Conservation (phyloP, 768 basidiomycete species). For the Suillus sp. region DNA sequence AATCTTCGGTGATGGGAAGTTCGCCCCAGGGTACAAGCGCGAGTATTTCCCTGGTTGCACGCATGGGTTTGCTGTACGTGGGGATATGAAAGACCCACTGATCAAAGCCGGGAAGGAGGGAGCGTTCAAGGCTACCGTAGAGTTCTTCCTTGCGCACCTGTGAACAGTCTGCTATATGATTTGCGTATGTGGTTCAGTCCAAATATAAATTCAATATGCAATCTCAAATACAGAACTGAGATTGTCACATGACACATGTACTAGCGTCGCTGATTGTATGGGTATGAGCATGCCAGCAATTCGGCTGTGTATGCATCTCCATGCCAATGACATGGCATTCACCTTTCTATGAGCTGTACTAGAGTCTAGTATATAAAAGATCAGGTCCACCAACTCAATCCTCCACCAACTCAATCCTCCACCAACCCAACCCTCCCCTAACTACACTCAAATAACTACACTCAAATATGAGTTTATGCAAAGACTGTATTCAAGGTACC, state of each 20-base stretch:
- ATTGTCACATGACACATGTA: not conserved
- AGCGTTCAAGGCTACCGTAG: conserved; percentile 57
- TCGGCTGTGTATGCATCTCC: not conserved
- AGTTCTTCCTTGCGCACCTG: conserved; percentile 48
- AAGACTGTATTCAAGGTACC: conserved; percentile 57
- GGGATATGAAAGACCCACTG: conserved; percentile 47
- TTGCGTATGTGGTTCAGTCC: not conserved
- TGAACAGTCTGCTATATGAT: conserved; percentile 12
- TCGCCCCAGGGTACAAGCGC: conserved; percentile 51
- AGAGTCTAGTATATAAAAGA: not conserved
- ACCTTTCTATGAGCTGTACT: not conserved
- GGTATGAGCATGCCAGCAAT: not conserved
- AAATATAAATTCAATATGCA: not conserved
- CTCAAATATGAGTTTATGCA: conserved; percentile 51
- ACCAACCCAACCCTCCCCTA: not conserved
- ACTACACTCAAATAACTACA: conserved; percentile 20
- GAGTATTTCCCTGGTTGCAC: conserved; percentile 49
- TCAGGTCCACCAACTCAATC: not conserved
- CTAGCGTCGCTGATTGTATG: not conserved
- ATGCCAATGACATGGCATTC: not conserved
- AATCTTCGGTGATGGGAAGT: conserved; percentile 51
- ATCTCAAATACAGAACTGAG: conserved; percentile 14
- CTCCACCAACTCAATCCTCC: not conserved
- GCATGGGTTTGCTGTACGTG: conserved; percentile 58
- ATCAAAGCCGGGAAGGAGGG: conserved; percentile 68